phyloP scores from a whole-genome alignment of 176 grass and related monocot species.

The Aechmea fasciata region DNA sequence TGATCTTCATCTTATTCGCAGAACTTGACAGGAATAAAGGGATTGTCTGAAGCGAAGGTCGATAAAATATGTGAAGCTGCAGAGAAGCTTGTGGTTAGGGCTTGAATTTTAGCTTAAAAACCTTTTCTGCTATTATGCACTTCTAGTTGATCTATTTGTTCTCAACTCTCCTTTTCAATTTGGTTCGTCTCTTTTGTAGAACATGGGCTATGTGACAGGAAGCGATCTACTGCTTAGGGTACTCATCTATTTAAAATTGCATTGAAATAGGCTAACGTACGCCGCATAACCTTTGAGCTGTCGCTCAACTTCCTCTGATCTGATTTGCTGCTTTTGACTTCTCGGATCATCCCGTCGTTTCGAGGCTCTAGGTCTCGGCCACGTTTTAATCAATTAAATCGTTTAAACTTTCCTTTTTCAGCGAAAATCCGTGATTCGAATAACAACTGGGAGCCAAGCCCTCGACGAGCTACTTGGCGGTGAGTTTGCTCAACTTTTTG shows the following conservation, averaged over 20 bases:
- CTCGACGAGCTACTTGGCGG: constrained; percentile 82
- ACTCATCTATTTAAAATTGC: constrained; percentile 17
- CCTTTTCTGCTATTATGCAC: neutral
- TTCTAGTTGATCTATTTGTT: constrained; percentile 21
- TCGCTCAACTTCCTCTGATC: neutral
- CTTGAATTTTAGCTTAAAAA: constrained; percentile 3
- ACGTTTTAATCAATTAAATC: no score
- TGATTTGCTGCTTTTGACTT: neutral
- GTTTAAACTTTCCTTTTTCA: constrained; percentile 11
- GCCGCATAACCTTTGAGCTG: neutral
- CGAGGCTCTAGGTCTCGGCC: no score
- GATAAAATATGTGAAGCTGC: constrained; percentile 88
- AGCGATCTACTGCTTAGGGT: constrained; percentile 77
- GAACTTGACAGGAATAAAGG: constrained; percentile 87
- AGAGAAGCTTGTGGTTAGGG: constrained; percentile 66
- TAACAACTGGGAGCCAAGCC: constrained; percentile 80
- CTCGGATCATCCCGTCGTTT: neutral
- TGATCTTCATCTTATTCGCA: constrained; percentile 17
- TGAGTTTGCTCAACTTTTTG: constrained; percentile 22
- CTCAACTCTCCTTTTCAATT: neutral
- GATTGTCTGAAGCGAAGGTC: constrained; percentile 83
- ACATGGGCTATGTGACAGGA: constrained; percentile 62
- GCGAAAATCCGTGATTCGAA: constrained; percentile 68
- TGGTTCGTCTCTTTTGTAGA: constrained; percentile 28
- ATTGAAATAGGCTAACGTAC: neutral